phyloP scores from a whole-genome alignment of 345 rosid species.

The Rhizophora apiculata region DNA sequence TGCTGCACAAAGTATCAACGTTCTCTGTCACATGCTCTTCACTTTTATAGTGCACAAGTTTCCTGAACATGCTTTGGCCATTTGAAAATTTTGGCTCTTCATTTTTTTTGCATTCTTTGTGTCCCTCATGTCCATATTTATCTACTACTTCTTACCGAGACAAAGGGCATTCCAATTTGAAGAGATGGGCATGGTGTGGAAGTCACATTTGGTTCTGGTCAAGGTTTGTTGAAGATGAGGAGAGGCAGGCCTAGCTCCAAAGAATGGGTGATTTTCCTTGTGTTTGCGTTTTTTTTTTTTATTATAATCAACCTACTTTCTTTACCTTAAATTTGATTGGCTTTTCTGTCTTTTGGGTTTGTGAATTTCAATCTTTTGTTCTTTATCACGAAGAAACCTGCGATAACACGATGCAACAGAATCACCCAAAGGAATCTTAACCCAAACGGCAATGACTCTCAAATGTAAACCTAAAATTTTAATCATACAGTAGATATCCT shows the following conservation, averaged over 20 bases:
- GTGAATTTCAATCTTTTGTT: no score
- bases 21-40: constrained; percentile 84
- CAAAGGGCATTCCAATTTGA: constrained; percentile 68
- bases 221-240: constrained; percentile 38
- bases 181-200: constrained; percentile 65
- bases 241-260: constrained; percentile 29
- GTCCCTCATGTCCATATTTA: constrained; percentile 47
- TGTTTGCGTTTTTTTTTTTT: no score
- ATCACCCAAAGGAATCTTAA: no score
- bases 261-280: constrained; percentile 23
- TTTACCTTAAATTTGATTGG: no score
- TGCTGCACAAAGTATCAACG: constrained; percentile 85
- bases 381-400: no score
- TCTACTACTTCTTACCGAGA: constrained; percentile 62
- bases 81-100: constrained; percentile 70
- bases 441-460: no score
- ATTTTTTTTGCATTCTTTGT: constrained; percentile 64
- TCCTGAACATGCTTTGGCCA: constrained; percentile 77
- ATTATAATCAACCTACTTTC: no score
- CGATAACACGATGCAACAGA: no score
- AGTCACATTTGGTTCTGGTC: constrained; percentile 66
- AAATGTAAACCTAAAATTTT: no score
- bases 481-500: no score
- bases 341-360: no score
- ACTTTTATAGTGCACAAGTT: constrained; percentile 75